phyloP scores from a whole-genome alignment of 768 basidiomycete species.

The Gautieria morchelliformis region DNA sequence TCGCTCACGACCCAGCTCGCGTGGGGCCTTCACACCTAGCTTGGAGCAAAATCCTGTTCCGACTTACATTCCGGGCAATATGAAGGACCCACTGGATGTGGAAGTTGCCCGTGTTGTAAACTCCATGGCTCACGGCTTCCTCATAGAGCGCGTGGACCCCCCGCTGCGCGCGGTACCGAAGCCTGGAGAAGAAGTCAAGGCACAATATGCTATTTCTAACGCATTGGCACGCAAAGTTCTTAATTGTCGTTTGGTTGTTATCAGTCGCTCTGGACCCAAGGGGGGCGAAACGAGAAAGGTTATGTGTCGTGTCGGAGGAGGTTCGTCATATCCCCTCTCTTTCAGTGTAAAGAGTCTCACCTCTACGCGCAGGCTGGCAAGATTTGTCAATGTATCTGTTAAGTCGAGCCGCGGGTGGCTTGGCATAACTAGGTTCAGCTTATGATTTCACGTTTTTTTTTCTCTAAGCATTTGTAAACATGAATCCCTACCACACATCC shows the following conservation, averaged over 20 bases:
- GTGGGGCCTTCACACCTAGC: conserved; percentile 57
- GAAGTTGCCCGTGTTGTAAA: conserved; percentile 74
- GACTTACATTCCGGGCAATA: conserved; percentile 55
- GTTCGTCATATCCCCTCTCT: conserved; percentile 29
- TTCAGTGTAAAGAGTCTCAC: background rate
- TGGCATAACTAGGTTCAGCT: background rate
- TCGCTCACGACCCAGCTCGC: conserved; percentile 18
- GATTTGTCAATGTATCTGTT: conserved; percentile 4
- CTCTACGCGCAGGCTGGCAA: conserved; percentile 6
- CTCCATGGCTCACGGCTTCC: conserved; percentile 63
- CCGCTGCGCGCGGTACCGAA: conserved; percentile 55
- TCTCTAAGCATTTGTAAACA: conserved; percentile 6
- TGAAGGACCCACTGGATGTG: conserved; percentile 70
- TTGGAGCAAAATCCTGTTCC: conserved; percentile 44
- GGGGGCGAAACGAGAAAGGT: conserved; percentile 61
- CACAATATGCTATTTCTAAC: conserved; percentile 77
- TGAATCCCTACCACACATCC: background rate
- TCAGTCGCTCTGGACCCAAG: conserved; percentile 45
- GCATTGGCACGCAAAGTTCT: conserved; percentile 64
- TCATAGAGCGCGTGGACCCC: conserved; percentile 74
- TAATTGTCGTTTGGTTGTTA: conserved; percentile 70
- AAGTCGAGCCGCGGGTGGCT: conserved; percentile 48
- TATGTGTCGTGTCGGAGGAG: conserved; percentile 85
- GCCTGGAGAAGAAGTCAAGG: conserved; percentile 71
- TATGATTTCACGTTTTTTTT: background rate